Evolutionary conservation across 1,284 basidiomycete species (phyloP).

Genomic region (Sanghuangporus baumii): DNA sequence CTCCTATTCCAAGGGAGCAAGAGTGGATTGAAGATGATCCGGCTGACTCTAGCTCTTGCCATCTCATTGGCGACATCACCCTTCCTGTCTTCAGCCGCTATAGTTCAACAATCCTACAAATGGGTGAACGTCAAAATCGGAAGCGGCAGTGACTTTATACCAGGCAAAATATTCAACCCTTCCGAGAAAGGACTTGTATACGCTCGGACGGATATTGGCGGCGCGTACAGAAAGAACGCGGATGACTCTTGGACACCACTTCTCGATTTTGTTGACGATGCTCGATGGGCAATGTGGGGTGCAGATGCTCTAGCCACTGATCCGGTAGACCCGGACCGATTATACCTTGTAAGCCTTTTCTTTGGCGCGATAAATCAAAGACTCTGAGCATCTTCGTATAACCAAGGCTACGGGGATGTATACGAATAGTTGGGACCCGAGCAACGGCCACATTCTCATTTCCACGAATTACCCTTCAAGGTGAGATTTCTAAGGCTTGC

Average conservation of each 20-base stretch:
- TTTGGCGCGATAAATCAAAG: not conserved
- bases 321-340: slow-evolving; percentile 47
- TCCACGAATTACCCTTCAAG: slow-evolving; percentile 58
- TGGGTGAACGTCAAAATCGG: slow-evolving; percentile 63
- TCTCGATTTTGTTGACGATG: slow-evolving; percentile 51
- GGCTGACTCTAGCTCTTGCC: not conserved
- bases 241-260: slow-evolving; percentile 57
- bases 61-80: not conserved
- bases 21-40: not conserved
- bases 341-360: slow-evolving; percentile 40
- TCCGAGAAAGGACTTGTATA: slow-evolving; percentile 51
- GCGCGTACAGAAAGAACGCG: slow-evolving; percentile 56
- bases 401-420: slow-evolving; percentile 56
- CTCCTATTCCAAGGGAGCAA: not conserved
- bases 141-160: slow-evolving; percentile 44
- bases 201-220: slow-evolving; percentile 62
- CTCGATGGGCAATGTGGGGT: slow-evolving; percentile 60
- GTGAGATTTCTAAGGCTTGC: slow-evolving; percentile 24
- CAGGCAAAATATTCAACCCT: slow-evolving; percentile 59
- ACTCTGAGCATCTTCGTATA: not conserved
- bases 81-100: slow-evolving; percentile 24
- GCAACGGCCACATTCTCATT: slow-evolving; percentile 59
- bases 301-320: slow-evolving; percentile 60
- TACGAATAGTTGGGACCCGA: slow-evolving; percentile 61
- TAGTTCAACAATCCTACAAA: slow-evolving; percentile 45